Base-by-base conservation (phyloP, 2,329 filamentous ascomycete genomes). In the Hymenoscyphus occultus region DNA sequence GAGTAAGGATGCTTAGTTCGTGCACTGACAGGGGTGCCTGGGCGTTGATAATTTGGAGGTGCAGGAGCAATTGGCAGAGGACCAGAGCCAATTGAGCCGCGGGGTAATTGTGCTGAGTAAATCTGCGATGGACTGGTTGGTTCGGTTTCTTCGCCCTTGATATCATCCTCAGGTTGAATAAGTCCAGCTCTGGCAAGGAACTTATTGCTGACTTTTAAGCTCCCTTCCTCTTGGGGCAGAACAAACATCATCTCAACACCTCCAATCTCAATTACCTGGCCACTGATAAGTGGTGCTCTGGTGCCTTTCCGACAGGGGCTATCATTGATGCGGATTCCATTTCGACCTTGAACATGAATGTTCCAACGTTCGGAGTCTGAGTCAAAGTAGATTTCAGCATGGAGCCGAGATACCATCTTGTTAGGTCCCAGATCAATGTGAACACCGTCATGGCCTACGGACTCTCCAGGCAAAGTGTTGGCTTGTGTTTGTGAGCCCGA, bases 241-340 rank as follows among this genome's bases (percentile, higher is more conserved):
- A 97, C 92, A 77, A 99, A 99, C 83, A 98, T 94, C 95, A 99
- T 99, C 80, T 99, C 94, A 0, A 95, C 91, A 62, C 91, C 91
- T 72, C 90, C 90, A 74, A 98, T 91, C 74, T 97, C 93, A 65
- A 99, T 89, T 56, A 98, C 92, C 75, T 94, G 89, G 65, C 95
- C 95, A 72, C 93, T 97, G 54, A 87, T 86, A 32, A 99, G 83
- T 39, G 86, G 80, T 40, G 86, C 84, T 48, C 84, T 80, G 39
- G 80, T 76, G 13, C 90, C 89, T 61, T 88, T 83, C 73, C 90
- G 90, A 64, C 96, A 79, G 22, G 85, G 81, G 60, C 80, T 79
- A 67, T 92, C 91, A 76, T 99, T 92, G 28, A 98, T 82, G 73
- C 91, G 92, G 58, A 96, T 85, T 35, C 93, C 93, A 76, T 99